Evolutionary conservation across 371 early-diverging fungal species (phyloP).

Genomic region (Gilbertella persicaria): DNA sequence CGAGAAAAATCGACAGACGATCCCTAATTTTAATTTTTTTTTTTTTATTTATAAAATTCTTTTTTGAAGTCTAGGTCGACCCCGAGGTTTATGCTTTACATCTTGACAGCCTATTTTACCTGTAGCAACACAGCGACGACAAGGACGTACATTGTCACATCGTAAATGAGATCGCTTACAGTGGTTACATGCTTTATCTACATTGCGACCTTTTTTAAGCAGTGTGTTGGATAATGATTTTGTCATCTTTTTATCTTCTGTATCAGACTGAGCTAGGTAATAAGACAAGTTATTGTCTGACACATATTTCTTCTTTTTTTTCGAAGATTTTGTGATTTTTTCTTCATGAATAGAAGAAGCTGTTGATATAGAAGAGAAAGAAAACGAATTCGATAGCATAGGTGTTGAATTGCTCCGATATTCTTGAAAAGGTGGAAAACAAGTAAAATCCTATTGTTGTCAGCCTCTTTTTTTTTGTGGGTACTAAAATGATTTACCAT

Average conservation of each 20-base stretch:
- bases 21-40: too few species aligned
- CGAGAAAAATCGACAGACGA: constrained; percentile 18
- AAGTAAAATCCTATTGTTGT: too few species aligned
- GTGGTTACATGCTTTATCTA: constrained; percentile 49
- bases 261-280: background rate
- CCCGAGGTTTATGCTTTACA: constrained; percentile 48
- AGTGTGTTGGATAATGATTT: background rate
- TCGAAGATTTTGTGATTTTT: too few species aligned
- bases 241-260: background rate
- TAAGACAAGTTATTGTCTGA: background rate
- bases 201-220: constrained; percentile 37
- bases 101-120: constrained; percentile 50
- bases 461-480: too few species aligned
- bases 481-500: too few species aligned
- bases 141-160: constrained; percentile 46
- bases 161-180: constrained; percentile 48
- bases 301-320: background rate
- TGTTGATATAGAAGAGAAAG: constrained; percentile 13
- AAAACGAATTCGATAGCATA: constrained; percentile 11
- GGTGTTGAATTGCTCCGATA: constrained; percentile 10
- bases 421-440: background rate
- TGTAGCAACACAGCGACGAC: constrained; percentile 41
- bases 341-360: constrained; percentile 10
- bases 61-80: constrained; percentile 32
- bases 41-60: constrained; percentile 1